phyloP scores from a whole-genome alignment of 257 asterid genomes.

The Solanum chmielewskii region DNA sequence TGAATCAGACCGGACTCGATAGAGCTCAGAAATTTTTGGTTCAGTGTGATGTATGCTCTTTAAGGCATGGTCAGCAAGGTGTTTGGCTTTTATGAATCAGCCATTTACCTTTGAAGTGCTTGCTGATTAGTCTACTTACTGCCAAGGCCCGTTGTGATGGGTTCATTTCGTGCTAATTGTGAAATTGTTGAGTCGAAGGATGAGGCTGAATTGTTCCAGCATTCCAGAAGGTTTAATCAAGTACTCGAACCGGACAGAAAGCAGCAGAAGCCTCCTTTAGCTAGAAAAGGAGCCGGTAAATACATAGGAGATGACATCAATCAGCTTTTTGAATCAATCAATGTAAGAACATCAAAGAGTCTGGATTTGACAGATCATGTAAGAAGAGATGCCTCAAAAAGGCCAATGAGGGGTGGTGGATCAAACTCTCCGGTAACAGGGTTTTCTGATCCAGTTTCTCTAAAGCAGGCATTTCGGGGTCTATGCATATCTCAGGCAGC shows the following conservation, averaged over 20 bases:
- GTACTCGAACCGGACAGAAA: constrained; percentile 8
- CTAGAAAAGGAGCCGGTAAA: constrained; percentile 16
- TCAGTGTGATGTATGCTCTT: background rate
- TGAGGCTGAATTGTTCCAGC: constrained; percentile 14
- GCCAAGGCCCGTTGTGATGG: constrained; percentile 23
- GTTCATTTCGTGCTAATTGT: constrained; percentile 37
- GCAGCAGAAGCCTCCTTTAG: constrained; percentile 24
- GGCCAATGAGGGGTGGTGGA: constrained; percentile 56
- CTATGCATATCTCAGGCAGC: constrained; percentile 94
- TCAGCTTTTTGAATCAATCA: constrained; percentile 38
- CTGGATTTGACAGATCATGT: constrained; percentile 31
- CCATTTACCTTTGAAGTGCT: background rate
- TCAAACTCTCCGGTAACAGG: constrained; percentile 64
- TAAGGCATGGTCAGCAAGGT: background rate
- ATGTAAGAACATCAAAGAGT: constrained; percentile 29
- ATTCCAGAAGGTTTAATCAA: constrained; percentile 2
- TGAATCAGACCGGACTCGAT: background rate
- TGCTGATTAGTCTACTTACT: background rate
- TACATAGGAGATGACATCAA: constrained; percentile 35
- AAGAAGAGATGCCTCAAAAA: constrained; percentile 46
- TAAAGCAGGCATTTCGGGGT: constrained; percentile 89
- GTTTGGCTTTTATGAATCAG: background rate
- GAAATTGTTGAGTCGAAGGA: constrained; percentile 68
- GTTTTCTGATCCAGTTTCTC: constrained; percentile 74
- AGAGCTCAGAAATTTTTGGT: background rate